Conservation (phyloP, 2,329 filamentous ascomycete genomes). For the Blumeriella jaapii region DNA sequence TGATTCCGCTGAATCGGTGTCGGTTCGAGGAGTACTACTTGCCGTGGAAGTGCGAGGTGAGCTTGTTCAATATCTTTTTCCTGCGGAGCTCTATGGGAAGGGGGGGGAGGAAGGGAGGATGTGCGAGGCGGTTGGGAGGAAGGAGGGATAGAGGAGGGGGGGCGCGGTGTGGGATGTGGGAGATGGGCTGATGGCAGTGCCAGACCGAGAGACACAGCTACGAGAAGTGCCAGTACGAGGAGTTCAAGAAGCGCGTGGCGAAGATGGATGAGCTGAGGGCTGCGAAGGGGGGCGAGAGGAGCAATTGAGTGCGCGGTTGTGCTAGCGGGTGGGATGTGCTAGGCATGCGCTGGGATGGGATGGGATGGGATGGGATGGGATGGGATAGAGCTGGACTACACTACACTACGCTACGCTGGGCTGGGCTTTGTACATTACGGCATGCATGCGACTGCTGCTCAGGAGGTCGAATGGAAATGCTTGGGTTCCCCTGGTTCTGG, state of each 20-base stretch:
- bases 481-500: too few species aligned
- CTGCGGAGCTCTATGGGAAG: background rate
- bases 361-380: too few species aligned
- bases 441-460: too few species aligned
- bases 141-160: background rate
- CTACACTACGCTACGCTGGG: too few species aligned
- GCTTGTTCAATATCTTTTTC: constrained; percentile 24
- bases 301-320: constrained; percentile 53
- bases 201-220: constrained; percentile 95
- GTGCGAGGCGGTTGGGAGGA: background rate
- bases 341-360: background rate
- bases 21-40: constrained; percentile 85
- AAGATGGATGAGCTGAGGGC: constrained; percentile 97
- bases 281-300: constrained; percentile 71
- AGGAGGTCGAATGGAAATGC: too few species aligned
- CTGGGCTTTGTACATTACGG: too few species aligned
- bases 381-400: too few species aligned
- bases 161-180: constrained; percentile 1
- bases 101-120: background rate
- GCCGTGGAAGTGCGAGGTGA: constrained; percentile 95
- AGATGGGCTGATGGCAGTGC: constrained; percentile 10
- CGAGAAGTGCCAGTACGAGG: constrained; percentile 98
- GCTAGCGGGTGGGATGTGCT: background rate
- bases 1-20: constrained; percentile 94
- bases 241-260: constrained; percentile 95